Evolutionary conservation across 2,329 filamentous ascomycete species (phyloP).

Genomic region (Tricladium varicosporioides): DNA sequence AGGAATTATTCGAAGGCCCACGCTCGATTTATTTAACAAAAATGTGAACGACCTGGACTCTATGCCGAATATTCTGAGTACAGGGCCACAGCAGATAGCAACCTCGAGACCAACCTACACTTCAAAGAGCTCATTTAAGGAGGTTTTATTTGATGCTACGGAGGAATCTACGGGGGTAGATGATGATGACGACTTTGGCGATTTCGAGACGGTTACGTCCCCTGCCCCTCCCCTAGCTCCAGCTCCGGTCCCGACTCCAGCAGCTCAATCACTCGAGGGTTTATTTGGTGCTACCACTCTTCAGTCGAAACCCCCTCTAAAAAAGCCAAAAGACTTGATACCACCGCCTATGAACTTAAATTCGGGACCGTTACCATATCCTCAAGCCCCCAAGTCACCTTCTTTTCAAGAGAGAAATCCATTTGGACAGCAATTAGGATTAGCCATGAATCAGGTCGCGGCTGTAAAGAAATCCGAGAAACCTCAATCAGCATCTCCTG

Average conservation of each 20-base stretch:
- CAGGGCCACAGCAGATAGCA: conserved; percentile 8
- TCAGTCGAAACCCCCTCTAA: conserved; percentile 31
- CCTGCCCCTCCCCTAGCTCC: conserved; percentile 24
- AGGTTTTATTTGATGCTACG: conserved; percentile 37
- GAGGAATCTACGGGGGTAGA: conserved; percentile 37
- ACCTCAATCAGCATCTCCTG: conserved; percentile 31
- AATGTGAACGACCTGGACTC: conserved; percentile 17
- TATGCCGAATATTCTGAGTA: conserved; percentile 4
- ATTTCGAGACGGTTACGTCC: conserved; percentile 58
- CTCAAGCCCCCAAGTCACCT: conserved; percentile 49
- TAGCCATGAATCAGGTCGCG: conserved; percentile 42
- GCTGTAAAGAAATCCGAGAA: conserved; percentile 35
- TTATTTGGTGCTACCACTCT: conserved; percentile 29
- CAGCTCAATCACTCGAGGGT: conserved; percentile 32
- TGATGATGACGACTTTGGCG: conserved; percentile 64
- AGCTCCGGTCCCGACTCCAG: conserved; percentile 9
- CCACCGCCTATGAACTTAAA: conserved; percentile 31
- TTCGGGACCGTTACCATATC: conserved; percentile 38
- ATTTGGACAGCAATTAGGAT: conserved; percentile 44
- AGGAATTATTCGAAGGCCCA: conserved; percentile 24
- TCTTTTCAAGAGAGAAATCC: conserved; percentile 54
- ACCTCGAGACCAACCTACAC: conserved; percentile 11
- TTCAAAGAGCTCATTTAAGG: conserved; percentile 19
- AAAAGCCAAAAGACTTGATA: conserved; percentile 34
- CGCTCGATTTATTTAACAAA: conserved; percentile 27